A percentile compares a stretch with the other conserved stretches of the same genome.
phyloP scores from a whole-genome alignment of 345 rosid genomes.

The Linum usitatissimum region DNA sequence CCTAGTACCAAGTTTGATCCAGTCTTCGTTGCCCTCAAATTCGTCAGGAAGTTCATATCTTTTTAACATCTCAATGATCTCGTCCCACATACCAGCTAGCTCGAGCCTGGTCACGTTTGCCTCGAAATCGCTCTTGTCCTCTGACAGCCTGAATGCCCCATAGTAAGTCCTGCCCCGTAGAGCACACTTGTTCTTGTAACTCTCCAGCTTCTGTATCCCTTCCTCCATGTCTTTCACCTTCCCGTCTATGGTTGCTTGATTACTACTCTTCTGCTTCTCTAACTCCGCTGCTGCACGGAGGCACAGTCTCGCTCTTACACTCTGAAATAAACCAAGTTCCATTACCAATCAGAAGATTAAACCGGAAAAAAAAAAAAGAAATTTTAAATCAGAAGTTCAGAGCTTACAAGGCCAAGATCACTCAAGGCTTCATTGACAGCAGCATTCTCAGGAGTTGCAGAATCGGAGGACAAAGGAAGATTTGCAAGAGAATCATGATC shows the following conservation, averaged over 20 bases:
- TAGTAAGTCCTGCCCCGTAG: slow-evolving; percentile 37
- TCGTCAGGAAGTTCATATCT: slow-evolving; percentile 50
- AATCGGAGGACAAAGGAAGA: slow-evolving; percentile 28
- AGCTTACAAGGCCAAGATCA: slow-evolving; percentile 63
- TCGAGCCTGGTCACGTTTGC: slow-evolving; percentile 61
- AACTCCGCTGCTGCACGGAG: slow-evolving; percentile 45
- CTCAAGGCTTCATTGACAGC: slow-evolving; percentile 17
- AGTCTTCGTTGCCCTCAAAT: slow-evolving; percentile 31
- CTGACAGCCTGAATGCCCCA: slow-evolving; percentile 46
- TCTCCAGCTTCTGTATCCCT: slow-evolving; percentile 12
- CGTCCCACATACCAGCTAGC: slow-evolving; percentile 67
- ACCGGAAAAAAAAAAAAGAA: background rate
- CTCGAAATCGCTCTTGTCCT: slow-evolving; percentile 32
- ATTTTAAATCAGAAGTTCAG: too few relatives aligned
- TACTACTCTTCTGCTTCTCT: slow-evolving; percentile 39
- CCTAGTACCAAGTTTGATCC: slow-evolving; percentile 37
- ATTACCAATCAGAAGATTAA: background rate
- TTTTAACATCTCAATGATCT: slow-evolving; percentile 52
- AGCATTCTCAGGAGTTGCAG: slow-evolving; percentile 9
- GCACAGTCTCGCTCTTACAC: slow-evolving; percentile 43
- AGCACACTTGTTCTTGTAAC: slow-evolving; percentile 29
- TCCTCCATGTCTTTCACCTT: slow-evolving; percentile 21
- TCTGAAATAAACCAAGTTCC: slow-evolving; percentile 24
- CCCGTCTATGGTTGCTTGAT: slow-evolving; percentile 15
- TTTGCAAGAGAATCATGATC: slow-evolving; percentile 20